Evolutionary conservation across 768 basidiomycete genomes (phyloP).

Genomic region (Naematelia encephala): DNA sequence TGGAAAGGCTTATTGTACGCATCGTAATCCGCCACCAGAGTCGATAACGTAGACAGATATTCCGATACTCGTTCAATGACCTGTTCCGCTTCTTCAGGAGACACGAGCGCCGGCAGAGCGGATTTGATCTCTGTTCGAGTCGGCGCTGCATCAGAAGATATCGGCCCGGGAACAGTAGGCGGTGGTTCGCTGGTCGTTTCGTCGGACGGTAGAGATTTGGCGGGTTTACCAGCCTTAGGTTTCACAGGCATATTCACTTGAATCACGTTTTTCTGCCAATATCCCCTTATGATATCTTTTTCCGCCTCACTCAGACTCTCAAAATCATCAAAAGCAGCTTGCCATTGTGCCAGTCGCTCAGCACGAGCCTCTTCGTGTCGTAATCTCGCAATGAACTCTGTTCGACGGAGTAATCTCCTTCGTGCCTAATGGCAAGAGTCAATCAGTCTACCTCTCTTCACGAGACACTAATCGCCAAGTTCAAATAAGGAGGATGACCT

Average conservation of each 20-base stretch:
- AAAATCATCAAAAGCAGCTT: conserved; percentile 16
- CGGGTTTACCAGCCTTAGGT: not conserved
- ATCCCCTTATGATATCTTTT: conserved; percentile 12
- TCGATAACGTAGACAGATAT: not conserved
- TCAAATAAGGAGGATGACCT: not conserved
- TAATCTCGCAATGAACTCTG: conserved; percentile 24
- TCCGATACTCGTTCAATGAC: not conserved
- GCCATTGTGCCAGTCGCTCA: conserved; percentile 20
- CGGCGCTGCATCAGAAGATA: not conserved
- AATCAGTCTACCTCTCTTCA: too few species aligned
- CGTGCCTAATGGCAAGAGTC: conserved; percentile 18
- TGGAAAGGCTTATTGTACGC: not conserved
- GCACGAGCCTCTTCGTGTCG: conserved; percentile 34
- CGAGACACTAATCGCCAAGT: not conserved
- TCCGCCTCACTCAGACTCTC: conserved; percentile 16
- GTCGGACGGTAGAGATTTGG: too few species aligned
- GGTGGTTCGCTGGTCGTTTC: too few species aligned
- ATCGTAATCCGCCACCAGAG: not conserved
- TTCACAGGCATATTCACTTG: not conserved
- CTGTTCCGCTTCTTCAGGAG: not conserved
- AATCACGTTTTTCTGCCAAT: conserved; percentile 3
- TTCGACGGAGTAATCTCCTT: conserved; percentile 20
- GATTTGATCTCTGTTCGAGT: not conserved
- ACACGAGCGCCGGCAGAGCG: not conserved
- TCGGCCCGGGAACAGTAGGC: not conserved